These are phyloP conservation scores for Sugiyamaella qingdaonensis DNA, from an alignment of 805 yeast genomes.

Conservation along the genomic window DNA sequence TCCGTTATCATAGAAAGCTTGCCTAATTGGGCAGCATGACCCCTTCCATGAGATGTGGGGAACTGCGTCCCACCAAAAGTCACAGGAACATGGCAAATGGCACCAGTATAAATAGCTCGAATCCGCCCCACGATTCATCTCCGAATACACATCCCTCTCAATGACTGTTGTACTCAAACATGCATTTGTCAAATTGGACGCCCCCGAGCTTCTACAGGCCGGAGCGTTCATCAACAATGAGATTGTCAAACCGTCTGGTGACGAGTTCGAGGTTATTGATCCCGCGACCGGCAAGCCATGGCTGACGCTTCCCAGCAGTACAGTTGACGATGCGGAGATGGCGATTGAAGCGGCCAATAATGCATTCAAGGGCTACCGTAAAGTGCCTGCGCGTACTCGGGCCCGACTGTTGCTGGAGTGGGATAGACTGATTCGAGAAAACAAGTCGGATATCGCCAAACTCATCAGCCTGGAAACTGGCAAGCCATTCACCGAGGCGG, in stretches of 20 bases:
- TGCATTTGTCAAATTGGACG: neutral
- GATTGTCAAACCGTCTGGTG: conserved; percentile 50
- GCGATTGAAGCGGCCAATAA: conserved; percentile 55
- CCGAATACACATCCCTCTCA: neutral
- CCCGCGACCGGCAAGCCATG: conserved; percentile 62
- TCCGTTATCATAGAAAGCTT: conserved; percentile 1
- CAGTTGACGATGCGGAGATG: conserved; percentile 35
- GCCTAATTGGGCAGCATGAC: neutral
- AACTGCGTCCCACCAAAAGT: neutral
- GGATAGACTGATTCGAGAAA: conserved; percentile 50
- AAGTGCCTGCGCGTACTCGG: conserved; percentile 54
- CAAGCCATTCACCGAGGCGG: conserved; percentile 62
- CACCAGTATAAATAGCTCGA: neutral
- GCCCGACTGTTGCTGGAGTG: conserved; percentile 50
- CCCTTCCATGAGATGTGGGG: conserved; percentile 2
- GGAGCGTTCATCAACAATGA: conserved; percentile 54
- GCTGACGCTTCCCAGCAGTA: conserved; percentile 29
- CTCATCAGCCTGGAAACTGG: conserved; percentile 69
- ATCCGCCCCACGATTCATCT: neutral
- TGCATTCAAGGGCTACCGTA: conserved; percentile 51
- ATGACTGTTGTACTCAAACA: neutral
- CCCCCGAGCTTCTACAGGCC: conserved; percentile 9
- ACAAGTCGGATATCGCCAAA: conserved; percentile 60
- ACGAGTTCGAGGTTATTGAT: conserved; percentile 64
- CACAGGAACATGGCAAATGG: neutral